A percentile compares a stretch with the other conserved stretches of the same genome.
These are phyloP conservation scores for Lonicera japonica DNA, from an alignment of 129 eudicot species.

Conservation along the genomic window DNA sequence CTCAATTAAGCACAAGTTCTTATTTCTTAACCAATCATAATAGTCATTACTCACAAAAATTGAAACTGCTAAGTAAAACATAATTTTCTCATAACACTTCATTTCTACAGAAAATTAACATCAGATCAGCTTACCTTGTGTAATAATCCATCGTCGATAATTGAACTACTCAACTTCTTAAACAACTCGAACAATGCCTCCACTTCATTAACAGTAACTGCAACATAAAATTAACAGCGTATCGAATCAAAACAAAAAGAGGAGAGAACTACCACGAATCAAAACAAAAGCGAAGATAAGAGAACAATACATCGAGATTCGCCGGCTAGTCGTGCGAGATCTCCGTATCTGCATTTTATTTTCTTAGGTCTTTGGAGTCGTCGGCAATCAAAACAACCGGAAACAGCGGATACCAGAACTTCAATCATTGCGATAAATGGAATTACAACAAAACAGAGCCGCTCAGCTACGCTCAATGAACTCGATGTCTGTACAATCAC, in stretches of 20 bases:
- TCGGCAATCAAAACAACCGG: conserved; percentile 41
- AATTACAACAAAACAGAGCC: conserved; percentile 42
- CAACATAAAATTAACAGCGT: not conserved
- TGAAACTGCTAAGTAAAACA: not conserved
- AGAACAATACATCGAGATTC: conserved; percentile 52
- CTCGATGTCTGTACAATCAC: conserved; percentile 32
- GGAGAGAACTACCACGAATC: not conserved
- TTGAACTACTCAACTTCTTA: conserved; percentile 73
- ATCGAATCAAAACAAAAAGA: not conserved
- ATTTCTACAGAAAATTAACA: no score
- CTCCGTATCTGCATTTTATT: conserved; percentile 15
- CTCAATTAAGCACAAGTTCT: not conserved
- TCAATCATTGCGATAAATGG: conserved; percentile 57
- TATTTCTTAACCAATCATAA: not conserved
- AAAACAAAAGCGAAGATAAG: not conserved
- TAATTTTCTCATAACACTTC: no score
- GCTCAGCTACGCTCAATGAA: conserved; percentile 45
- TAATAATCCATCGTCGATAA: conserved; percentile 78
- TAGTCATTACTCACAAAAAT: not conserved
- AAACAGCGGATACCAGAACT: conserved; percentile 29
- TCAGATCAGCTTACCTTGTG: conserved; percentile 55
- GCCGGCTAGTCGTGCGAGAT: conserved; percentile 44
- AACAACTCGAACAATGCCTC: conserved; percentile 79
- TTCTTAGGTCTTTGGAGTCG: conserved; percentile 13
- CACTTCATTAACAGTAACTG: conserved; percentile 76